Evolutionary conservation across 352 stramenopile species (phyloP).

Genomic region (Phytophthora rubi): DNA sequence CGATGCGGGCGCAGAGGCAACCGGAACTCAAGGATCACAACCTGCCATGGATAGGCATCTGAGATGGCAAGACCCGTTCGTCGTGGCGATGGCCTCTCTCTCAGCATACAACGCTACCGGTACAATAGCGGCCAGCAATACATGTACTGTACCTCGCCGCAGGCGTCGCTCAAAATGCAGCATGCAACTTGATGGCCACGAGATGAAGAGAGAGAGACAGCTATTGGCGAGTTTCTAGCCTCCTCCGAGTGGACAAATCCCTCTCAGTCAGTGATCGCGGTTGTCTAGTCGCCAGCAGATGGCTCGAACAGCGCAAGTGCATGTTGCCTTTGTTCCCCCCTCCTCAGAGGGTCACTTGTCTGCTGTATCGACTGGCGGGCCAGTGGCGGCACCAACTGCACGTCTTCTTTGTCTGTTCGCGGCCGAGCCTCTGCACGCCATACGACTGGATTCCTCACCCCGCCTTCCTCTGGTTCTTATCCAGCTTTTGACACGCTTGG

Average conservation of each 20-base stretch:
- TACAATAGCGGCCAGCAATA: too few relatives aligned
- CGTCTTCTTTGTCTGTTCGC: constrained; percentile 27
- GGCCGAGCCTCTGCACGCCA: constrained; percentile 10
- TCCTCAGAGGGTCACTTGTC: background rate
- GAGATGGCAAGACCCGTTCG: constrained; percentile 5
- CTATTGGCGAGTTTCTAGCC: constrained; percentile 4
- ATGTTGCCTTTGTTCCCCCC: constrained; percentile 29
- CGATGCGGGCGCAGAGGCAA: constrained; percentile 1
- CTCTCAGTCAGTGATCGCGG: constrained; percentile 1
- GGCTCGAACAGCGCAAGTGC: constrained; percentile 10
- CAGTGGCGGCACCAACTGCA: constrained; percentile 11
- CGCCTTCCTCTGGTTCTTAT: constrained; percentile 30
- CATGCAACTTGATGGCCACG: too few relatives aligned
- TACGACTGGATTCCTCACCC: constrained; percentile 24
- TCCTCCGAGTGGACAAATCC: constrained; percentile 8
- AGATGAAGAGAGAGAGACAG: constrained; percentile 9
- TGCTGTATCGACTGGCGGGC: constrained; percentile 8
- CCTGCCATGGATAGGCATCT: constrained; percentile 22
- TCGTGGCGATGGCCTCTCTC: constrained; percentile 5
- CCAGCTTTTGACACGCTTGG: background rate
- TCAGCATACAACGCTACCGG: background rate
- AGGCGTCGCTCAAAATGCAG: too few relatives aligned
- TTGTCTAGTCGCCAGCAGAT: constrained; percentile 25
- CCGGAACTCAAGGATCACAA: constrained; percentile 11
- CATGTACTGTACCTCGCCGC: too few relatives aligned